Base-by-base conservation (phyloP, 306 rosid species). In the Citrullus mucosospermus region DNA sequence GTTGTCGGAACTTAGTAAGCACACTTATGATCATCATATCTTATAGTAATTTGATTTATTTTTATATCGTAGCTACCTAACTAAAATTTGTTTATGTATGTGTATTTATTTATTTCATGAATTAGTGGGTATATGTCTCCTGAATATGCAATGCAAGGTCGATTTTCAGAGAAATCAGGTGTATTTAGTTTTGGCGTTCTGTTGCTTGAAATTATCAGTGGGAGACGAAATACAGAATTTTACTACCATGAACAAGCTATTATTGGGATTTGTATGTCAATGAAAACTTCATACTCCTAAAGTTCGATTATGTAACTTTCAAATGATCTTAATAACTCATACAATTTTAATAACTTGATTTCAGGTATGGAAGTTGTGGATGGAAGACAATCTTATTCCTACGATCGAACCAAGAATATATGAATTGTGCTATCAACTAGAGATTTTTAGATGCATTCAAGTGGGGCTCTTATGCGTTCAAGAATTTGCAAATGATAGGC, bases 391-490 rank as follows among this genome's bases (percentile, higher is more conserved):
- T 2, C 6, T 59, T 20, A 25, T 15, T 56, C 14, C 80, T 58
- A 1, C 60, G 4, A 43, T 44, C 11, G 71, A 77, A 15, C n/a
- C 38, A 59, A 1, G 38, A 25, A 77, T 58, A 15, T 43, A 57
- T 1, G 28, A 77, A 56, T 14, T 14, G 28, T 8, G 36, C 10
- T 39, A 43, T 8, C 9, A 58, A 12, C 2, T 0, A 16, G 71
- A 57, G 58, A 72, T 77, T 4, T 39, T 77, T 25, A 43, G 71
- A 22, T 59, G 80, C 57, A 39, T 77, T 9, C 71, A 77, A 0
- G 39, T 77, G n/a, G 80, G 71, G n/a, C 56, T 77, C 3, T 43
- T 77, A 43, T 77, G 80, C 34, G 57, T 77, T 22, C 80, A 77
- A 59, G 58, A 59, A 22, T 57, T 8, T 22, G 15, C 48, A 57